Evolutionary conservation across 1,284 basidiomycete genomes (phyloP).

Genomic region (Vanrija pseudolonga): DNA sequence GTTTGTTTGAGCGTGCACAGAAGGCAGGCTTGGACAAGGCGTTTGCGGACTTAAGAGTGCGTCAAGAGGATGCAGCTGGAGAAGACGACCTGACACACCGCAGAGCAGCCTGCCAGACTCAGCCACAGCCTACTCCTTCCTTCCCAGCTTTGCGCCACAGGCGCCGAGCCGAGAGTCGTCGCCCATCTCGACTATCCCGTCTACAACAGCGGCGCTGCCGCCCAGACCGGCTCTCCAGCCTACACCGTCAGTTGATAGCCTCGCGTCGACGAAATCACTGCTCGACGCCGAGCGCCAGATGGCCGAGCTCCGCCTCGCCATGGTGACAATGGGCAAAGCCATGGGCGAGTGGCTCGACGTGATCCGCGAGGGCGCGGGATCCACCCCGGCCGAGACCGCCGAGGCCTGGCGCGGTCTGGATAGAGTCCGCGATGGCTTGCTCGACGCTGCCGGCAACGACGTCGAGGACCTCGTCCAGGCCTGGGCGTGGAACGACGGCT

Average conservation of each 20-base stretch:
- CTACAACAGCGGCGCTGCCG: slow-evolving; percentile 22
- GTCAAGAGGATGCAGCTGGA: neutral
- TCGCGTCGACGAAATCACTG: slow-evolving; percentile 27
- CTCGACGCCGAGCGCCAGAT: slow-evolving; percentile 43
- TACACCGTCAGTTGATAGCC: slow-evolving; percentile 18
- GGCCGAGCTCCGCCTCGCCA: slow-evolving; percentile 42
- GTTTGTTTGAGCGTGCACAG: slow-evolving; percentile 47
- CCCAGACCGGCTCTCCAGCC: slow-evolving; percentile 15
- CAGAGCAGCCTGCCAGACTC: slow-evolving; percentile 77
- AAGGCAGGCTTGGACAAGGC: slow-evolving; percentile 49
- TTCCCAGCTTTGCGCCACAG: slow-evolving; percentile 40
- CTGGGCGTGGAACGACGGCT: slow-evolving; percentile 46
- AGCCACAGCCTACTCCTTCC: slow-evolving; percentile 39
- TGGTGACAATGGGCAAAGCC: slow-evolving; percentile 47
- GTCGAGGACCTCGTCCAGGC: slow-evolving; percentile 40
- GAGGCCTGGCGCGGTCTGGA: slow-evolving; percentile 30
- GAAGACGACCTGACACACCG: neutral
- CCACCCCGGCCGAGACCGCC: neutral
- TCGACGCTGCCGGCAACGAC: slow-evolving; percentile 39
- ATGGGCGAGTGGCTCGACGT: slow-evolving; percentile 41
- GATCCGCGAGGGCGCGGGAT: slow-evolving; percentile 6
- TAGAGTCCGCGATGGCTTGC: slow-evolving; percentile 31
- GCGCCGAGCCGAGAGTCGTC: slow-evolving; percentile 17
- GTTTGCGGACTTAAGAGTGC: slow-evolving; percentile 42
- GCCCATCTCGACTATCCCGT: slow-evolving; percentile 33